Evolutionary conservation across 768 basidiomycete genomes (phyloP).

Genomic region (Boletus vermiculosoides): DNA sequence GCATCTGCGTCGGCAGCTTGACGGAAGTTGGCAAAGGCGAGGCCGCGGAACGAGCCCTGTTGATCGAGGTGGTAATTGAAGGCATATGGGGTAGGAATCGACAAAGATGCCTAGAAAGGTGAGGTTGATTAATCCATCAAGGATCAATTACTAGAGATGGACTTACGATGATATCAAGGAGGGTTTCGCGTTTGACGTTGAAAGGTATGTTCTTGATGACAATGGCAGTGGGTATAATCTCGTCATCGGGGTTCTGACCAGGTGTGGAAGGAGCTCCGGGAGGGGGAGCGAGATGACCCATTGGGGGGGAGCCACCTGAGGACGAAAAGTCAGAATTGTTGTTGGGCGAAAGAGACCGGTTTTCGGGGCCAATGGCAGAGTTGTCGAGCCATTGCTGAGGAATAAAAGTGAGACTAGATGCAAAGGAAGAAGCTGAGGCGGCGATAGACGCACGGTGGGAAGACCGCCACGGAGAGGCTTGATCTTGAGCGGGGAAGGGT

Average conservation of each 20-base stretch:
- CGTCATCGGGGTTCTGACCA: conserved; percentile 65
- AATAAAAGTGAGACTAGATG: conserved; percentile 24
- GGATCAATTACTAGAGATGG: conserved; percentile 2
- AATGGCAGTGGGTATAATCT: conserved; percentile 97
- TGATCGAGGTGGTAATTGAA: conserved; percentile 99
- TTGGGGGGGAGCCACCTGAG: conserved; percentile 78
- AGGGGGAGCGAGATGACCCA: conserved; percentile 42
- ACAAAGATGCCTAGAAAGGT: conserved; percentile 68
- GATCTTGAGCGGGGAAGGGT: conserved; percentile 71
- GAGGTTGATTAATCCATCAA: conserved; percentile 9
- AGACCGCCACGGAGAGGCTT: conserved; percentile 68
- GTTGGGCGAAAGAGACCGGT: conserved; percentile 79
- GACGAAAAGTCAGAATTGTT: conserved; percentile 90
- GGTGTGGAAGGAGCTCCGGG: conserved; percentile 51
- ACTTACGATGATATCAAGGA: conserved; percentile 94
- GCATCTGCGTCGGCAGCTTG: conserved; percentile 89
- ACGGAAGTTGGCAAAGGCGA: conserved; percentile 98
- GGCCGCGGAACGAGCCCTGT: conserved; percentile 91
- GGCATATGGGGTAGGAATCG: conserved; percentile 95
- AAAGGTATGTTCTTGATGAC: conserved; percentile 99
- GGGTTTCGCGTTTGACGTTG: conserved; percentile 94
- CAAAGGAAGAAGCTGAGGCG: conserved; percentile 19
- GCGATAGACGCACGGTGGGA: conserved; percentile 58
- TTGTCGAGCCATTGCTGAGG: conserved; percentile 85
- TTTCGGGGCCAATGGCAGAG: conserved; percentile 49